These are phyloP conservation scores for Claviceps arundinis DNA, from an alignment of 2,329 filamentous ascomycete species.

Conservation along the genomic window DNA sequence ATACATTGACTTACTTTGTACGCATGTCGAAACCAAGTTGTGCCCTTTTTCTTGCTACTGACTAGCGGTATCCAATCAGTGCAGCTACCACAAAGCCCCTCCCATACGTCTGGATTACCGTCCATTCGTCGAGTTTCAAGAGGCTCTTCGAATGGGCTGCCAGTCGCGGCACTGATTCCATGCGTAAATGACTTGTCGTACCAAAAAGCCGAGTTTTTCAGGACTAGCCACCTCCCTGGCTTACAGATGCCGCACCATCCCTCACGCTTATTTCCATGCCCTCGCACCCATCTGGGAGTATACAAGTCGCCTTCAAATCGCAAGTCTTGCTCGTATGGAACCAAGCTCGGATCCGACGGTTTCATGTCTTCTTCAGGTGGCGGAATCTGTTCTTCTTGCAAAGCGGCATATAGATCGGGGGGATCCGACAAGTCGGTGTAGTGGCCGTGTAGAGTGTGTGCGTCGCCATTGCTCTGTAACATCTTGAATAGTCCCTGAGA, in stretches of 20 bases:
- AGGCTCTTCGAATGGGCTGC: constrained; percentile 64
- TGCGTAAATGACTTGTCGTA: constrained; percentile 88
- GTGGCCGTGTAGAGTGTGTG: constrained; percentile 52
- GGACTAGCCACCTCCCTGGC: constrained; percentile 69
- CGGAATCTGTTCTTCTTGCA: constrained; percentile 59
- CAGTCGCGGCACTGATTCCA: constrained; percentile 71
- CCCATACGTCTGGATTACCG: constrained; percentile 70
- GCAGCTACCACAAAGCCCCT: constrained; percentile 65
- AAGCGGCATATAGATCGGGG: constrained; percentile 62
- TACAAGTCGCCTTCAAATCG: constrained; percentile 73
- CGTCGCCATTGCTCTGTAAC: constrained; percentile 61
- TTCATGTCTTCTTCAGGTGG: constrained; percentile 75
- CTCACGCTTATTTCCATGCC: constrained; percentile 76
- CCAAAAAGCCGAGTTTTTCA: constrained; percentile 88
- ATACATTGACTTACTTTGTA: constrained; percentile 57
- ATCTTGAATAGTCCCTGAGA: constrained; percentile 62
- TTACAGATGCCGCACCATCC: constrained; percentile 87
- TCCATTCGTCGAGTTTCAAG: constrained; percentile 64
- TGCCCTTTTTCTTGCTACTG: constrained; percentile 85
- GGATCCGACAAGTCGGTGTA: constrained; percentile 63
- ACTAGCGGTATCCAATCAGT: constrained; percentile 71
- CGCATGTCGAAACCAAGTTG: constrained; percentile 79
- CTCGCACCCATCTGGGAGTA: constrained; percentile 72
- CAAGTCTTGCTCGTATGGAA: constrained; percentile 66
- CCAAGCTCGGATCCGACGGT: constrained; percentile 59